Conservation (phyloP, 108 stramenopile genomes). For the Nannochloropsis salina region DNA sequence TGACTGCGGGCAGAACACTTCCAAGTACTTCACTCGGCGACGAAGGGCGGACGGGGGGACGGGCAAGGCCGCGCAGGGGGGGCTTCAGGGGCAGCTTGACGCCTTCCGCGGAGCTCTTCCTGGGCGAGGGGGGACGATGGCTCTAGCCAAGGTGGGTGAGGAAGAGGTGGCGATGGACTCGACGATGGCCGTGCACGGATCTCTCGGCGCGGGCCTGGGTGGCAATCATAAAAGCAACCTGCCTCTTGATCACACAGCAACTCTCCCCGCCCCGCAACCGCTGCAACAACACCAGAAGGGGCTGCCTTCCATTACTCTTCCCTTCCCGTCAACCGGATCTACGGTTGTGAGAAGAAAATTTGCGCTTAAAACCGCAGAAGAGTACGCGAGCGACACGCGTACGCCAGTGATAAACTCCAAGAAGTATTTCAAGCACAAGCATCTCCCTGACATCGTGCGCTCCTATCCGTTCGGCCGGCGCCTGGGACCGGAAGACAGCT, state of each 20-base stretch:
- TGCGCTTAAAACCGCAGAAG: slow-evolving; percentile 53
- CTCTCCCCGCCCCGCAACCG: neutral
- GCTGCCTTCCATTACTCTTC: neutral
- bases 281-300: neutral
- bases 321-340: neutral
- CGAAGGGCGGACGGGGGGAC: neutral
- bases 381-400: slow-evolving; percentile 53
- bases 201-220: no score
- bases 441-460: slow-evolving; percentile 45
- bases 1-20: slow-evolving; percentile 43
- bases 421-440: slow-evolving; percentile 54
- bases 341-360: neutral
- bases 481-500: slow-evolving; percentile 5
- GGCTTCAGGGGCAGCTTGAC: neutral
- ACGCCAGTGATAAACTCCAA: slow-evolving; percentile 44
- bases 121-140: neutral
- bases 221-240: no score
- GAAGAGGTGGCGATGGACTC: neutral
- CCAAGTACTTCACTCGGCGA: slow-evolving; percentile 52
- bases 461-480: slow-evolving; percentile 42
- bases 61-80: neutral
- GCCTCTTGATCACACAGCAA: no score
- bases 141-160: neutral
- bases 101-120: neutral
- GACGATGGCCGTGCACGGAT: neutral